These are phyloP conservation scores for Pholiota conissans DNA, from an alignment of 768 basidiomycete species.

Conservation along the genomic window DNA sequence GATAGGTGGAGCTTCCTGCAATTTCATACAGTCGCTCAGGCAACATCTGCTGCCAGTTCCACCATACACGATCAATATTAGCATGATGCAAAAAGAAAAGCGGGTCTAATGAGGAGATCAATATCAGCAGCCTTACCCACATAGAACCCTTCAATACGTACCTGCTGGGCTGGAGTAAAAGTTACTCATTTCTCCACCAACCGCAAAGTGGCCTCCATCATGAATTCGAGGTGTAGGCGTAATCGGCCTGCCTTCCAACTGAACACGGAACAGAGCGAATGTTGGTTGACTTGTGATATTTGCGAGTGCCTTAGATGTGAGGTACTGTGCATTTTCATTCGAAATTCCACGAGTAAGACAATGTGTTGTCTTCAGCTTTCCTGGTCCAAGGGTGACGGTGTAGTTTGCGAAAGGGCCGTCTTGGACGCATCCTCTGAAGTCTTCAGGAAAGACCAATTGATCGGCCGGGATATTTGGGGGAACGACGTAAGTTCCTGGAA, in stretches of 20 bases:
- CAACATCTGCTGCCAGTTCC: constrained; percentile 34
- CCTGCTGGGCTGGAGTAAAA: constrained; percentile 39
- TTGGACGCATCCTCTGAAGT: constrained; percentile 25
- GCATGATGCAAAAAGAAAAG: constrained; percentile 41
- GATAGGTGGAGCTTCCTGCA: constrained; percentile 29
- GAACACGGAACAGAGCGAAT: constrained; percentile 34
- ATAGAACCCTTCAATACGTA: constrained; percentile 12
- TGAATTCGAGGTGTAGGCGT: constrained; percentile 27
- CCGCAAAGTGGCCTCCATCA: constrained; percentile 33
- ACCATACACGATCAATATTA: constrained; percentile 42
- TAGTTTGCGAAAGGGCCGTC: constrained; percentile 37
- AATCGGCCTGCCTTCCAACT: constrained; percentile 35
- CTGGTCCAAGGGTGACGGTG: constrained; percentile 33
- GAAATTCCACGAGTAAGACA: constrained; percentile 35
- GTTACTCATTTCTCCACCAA: constrained; percentile 34
- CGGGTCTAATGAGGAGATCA: constrained; percentile 25
- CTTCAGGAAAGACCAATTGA: constrained; percentile 10
- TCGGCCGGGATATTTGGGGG: constrained; percentile 4
- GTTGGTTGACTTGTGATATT: constrained; percentile 22
- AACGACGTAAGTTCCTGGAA: constrained; percentile 23
- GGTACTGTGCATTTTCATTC: constrained; percentile 15
- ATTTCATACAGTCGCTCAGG: constrained; percentile 30
- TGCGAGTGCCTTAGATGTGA: constrained; percentile 20
- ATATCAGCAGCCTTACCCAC: background rate
- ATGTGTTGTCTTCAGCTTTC: constrained; percentile 27